Percentiles rank a stretch among this genome's conserved stretches.
phyloP scores from a whole-genome alignment of 2,329 filamentous ascomycete species.

The Cercospora canescens region DNA sequence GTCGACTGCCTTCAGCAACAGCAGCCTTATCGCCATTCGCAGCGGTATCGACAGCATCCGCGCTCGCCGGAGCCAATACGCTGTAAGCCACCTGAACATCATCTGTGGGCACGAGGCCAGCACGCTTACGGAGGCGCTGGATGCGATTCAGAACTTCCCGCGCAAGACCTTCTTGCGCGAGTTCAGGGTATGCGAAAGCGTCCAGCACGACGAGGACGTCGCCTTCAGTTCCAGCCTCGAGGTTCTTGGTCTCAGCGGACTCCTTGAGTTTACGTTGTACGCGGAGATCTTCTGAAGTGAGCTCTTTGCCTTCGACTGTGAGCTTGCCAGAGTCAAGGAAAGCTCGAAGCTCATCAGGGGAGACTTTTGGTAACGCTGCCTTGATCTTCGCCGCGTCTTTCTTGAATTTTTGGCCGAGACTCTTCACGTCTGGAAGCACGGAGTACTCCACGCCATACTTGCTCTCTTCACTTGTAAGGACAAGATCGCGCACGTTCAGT shows the following conservation, averaged over 20 bases:
- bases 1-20: constrained; percentile 27
- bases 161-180: constrained; percentile 84
- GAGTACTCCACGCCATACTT: constrained; percentile 93
- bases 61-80: constrained; percentile 56
- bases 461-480: constrained; percentile 82
- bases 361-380: constrained; percentile 79
- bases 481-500: constrained; percentile 82
- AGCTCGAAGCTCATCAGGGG: constrained; percentile 75
- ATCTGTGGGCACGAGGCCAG: constrained; percentile 84
- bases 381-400: constrained; percentile 91
- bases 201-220: constrained; percentile 93
- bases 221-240: constrained; percentile 85
- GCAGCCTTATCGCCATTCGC: constrained; percentile 28
- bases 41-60: constrained; percentile 23
- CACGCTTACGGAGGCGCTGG: constrained; percentile 91
- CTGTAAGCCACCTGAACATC: constrained; percentile 94
- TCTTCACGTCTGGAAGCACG: constrained; percentile 87
- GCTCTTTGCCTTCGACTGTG: constrained; percentile 78
- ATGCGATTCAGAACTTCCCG: constrained; percentile 92
- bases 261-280: constrained; percentile 79
- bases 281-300: constrained; percentile 79
- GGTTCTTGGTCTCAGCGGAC: constrained; percentile 66
- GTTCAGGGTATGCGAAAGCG: constrained; percentile 74
- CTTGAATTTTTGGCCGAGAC: constrained; percentile 94
- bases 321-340: constrained; percentile 76